Percentiles rank a stretch among this genome's conserved stretches.
Evolutionary conservation across 2,329 filamentous ascomycete genomes (phyloP).

Genomic region (Stagonosporopsis rhizophila): DNA sequence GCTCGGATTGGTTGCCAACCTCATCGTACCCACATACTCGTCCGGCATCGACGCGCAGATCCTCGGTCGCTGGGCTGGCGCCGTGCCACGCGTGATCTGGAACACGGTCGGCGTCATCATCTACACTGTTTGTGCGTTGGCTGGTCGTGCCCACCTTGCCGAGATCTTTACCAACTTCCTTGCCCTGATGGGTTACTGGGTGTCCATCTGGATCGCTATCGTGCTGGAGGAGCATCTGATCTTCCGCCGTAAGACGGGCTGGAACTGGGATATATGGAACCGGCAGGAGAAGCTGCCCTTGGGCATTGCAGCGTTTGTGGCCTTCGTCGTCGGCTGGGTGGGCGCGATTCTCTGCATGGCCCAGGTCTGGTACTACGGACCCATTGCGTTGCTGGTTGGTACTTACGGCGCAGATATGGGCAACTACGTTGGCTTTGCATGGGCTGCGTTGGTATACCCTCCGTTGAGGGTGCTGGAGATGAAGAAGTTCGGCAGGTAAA

Average conservation of each 20-base stretch:
- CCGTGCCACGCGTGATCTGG: conserved; percentile 70
- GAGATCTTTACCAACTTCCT: conserved; percentile 74
- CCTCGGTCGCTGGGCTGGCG: conserved; percentile 64
- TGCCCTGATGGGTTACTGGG: conserved; percentile 75
- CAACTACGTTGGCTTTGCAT: conserved; percentile 66
- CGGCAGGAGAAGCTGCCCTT: conserved; percentile 65
- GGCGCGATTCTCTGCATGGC: conserved; percentile 72
- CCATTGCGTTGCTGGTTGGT: conserved; percentile 64
- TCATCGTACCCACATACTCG: conserved; percentile 68
- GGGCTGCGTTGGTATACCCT: conserved; percentile 65
- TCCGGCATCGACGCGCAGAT: conserved; percentile 73
- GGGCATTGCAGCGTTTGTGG: conserved; percentile 66
- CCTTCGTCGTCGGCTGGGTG: conserved; percentile 70
- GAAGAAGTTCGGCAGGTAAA: conserved; percentile 57
- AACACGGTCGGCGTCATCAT: conserved; percentile 68
- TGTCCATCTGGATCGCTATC: conserved; percentile 70
- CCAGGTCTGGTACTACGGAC: conserved; percentile 73
- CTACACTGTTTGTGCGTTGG: conserved; percentile 69
- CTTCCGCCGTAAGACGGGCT: conserved; percentile 62
- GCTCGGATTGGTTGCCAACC: conserved; percentile 70
- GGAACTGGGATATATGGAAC: conserved; percentile 69
- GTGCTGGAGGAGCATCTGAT: conserved; percentile 67
- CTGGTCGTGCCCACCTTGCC: conserved; percentile 66
- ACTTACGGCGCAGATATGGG: conserved; percentile 67
- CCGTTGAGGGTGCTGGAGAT: conserved; percentile 61